Conservation (phyloP, 495 filamentous ascomycete species). For the Hypoxylon fragiforme region DNA sequence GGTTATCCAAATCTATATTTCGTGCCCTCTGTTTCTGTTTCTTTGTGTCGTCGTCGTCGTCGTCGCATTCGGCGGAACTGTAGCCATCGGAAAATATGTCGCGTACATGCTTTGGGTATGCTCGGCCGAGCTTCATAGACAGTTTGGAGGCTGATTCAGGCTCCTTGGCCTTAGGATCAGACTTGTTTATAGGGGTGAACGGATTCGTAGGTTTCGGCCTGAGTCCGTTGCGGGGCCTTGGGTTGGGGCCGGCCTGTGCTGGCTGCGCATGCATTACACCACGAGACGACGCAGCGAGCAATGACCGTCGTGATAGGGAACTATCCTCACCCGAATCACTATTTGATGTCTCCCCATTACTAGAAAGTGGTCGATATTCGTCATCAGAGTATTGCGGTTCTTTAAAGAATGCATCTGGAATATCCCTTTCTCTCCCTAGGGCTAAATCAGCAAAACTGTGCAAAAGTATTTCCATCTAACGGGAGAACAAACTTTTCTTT, state of each 20-base stretch:
- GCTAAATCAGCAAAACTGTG: background rate
- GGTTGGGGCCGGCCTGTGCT: background rate
- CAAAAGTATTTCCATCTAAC: background rate
- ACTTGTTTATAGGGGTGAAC: constrained; percentile 9
- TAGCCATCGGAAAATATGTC: constrained; percentile 3
- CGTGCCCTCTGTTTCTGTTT: background rate
- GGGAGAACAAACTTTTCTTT: constrained; percentile 4
- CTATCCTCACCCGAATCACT: background rate
- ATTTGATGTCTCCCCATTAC: background rate
- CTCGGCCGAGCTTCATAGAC: background rate
- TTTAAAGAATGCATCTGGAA: background rate
- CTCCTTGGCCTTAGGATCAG: background rate
- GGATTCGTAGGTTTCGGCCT: background rate
- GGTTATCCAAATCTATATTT: background rate
- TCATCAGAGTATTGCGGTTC: constrained; percentile 6
- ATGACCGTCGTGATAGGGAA: background rate
- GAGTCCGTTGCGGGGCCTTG: constrained; percentile 5
- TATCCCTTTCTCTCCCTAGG: background rate
- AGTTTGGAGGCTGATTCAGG: background rate
- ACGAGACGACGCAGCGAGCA: background rate
- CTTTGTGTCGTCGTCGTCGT: background rate
- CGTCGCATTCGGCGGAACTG: background rate
- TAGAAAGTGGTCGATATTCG: constrained; percentile 9
- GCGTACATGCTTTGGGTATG: constrained; percentile 1
- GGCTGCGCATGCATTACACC: background rate